Base-by-base conservation (phyloP, 257 asterid species). In the Fraxinus excelsior region DNA sequence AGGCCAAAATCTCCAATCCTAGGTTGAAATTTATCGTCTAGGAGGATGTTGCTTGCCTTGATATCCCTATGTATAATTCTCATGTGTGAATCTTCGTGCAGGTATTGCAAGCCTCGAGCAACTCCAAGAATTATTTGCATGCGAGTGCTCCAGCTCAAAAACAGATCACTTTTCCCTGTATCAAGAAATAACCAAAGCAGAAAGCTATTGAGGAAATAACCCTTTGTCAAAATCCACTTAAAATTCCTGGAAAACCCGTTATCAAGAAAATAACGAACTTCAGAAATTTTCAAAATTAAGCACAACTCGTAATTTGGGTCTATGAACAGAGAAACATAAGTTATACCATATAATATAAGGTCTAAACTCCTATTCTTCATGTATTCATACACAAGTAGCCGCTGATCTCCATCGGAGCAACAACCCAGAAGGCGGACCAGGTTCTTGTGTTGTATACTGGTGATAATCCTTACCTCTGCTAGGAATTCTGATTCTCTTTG, bases 381-480 rank as follows among this genome's bases (percentile, higher is more conserved):
- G 82, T 90, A 90, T 82, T 92, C 97, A 38, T 92, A 92, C 65
- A 91, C 95, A 70, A 92, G 96, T 14, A 92, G 88, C 42, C 94
- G 78, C 40, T 90, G 96, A 82, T 82, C 87, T 72, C 96, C 92
- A 69, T 90, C 91, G 14, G 92, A 89, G 86, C 96, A 92, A 85
- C 97, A 90, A 10, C 97, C 94, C 7, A 90, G 80, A 83, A 90
- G 94, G 77, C 97, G 89, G 37, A 92, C 92, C 73, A 90, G 91
- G 83, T 92, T 92, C 88, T 92, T 92, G 86, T 90, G 96, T 23
- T 90, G 97, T 85, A 92, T 87, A 58, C 96, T 92, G 67, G 97
- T 90, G 83, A 92, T 90, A 88, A 90, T 87, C 78, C 75, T 82
- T 78, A 92, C 96, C 82, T 92, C 97, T 0, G 91, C 67, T 2